Evolutionary conservation across 2,329 filamentous ascomycete species (phyloP).

Genomic region (Tolypocladium inflatum): DNA sequence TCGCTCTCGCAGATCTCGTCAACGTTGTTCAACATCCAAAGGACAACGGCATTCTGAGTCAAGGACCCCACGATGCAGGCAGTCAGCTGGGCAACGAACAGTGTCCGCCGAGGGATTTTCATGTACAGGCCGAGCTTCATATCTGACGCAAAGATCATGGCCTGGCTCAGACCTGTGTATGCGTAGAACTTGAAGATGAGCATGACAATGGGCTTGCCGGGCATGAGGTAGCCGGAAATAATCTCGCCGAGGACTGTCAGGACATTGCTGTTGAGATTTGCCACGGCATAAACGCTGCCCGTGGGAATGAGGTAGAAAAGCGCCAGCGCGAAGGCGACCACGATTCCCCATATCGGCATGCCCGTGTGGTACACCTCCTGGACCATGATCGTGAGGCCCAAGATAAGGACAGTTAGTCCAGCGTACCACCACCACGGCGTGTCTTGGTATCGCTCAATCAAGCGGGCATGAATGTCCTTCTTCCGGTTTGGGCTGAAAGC

Average conservation of each 20-base stretch:
- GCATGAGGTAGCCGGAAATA: not conserved
- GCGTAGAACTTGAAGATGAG: not conserved
- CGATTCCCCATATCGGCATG: not conserved
- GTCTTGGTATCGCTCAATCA: slow-evolving; percentile 22
- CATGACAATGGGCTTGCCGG: not conserved
- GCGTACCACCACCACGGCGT: slow-evolving; percentile 31
- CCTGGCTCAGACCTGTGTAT: not conserved
- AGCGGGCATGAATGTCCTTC: slow-evolving; percentile 24
- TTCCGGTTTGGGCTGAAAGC: slow-evolving; percentile 33
- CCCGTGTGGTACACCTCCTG: not conserved
- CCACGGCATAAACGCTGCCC: not conserved
- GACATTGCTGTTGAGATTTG: not conserved
- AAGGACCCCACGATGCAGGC: not conserved
- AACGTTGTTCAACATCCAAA: not conserved
- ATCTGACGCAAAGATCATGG: not conserved
- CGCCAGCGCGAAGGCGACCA: not conserved
- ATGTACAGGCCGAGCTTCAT: not conserved
- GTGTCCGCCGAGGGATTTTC: not conserved
- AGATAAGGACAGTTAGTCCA: slow-evolving; percentile 6
- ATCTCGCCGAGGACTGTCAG: not conserved
- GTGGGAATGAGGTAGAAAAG: not conserved
- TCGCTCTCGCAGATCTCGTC: not conserved
- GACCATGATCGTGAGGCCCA: not conserved
- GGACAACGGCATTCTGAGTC: not conserved
- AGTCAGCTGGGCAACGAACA: not conserved